Evolutionary conservation across 495 filamentous ascomycete species (phyloP).

Genomic region (Neurospora sp.): DNA sequence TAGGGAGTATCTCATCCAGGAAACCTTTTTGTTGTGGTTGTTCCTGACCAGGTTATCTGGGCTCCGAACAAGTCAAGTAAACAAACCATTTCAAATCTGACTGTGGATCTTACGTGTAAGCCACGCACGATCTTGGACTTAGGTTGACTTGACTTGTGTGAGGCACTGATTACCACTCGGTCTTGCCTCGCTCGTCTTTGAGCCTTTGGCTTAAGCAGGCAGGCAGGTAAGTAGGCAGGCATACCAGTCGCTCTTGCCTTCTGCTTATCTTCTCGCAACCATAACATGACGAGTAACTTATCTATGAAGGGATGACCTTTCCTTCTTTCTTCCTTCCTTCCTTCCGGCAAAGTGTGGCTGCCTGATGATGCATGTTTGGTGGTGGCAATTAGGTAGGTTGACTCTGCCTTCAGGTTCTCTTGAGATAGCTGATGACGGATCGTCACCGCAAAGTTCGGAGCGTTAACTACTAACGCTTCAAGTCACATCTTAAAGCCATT

Average conservation of each 20-base stretch:
- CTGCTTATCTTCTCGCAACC: not conserved
- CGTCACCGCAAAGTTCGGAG: not conserved
- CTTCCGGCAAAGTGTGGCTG: not conserved
- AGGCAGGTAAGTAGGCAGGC: not conserved
- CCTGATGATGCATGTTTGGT: not conserved
- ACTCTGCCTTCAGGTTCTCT: not conserved
- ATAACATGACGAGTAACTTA: not conserved
- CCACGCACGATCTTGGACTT: not conserved
- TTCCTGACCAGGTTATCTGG: not conserved
- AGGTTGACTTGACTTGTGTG: not conserved
- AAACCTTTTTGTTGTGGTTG: not conserved
- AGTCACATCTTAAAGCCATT: not conserved
- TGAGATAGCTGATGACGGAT: not conserved
- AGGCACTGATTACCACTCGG: not conserved
- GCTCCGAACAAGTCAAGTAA: not conserved
- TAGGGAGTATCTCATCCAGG: not conserved
- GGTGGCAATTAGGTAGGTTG: not conserved
- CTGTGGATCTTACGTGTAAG: not conserved
- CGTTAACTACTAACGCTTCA: not conserved
- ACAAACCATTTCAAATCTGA: not conserved
- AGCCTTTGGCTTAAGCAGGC: not conserved
- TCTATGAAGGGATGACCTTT: not conserved
- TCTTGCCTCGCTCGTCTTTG: not conserved
- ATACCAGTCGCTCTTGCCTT: not conserved
- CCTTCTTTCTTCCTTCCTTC: not conserved